These are phyloP conservation scores for Elsinoe perseae DNA, from an alignment of 2,329 filamentous ascomycete genomes.

Conservation along the genomic window DNA sequence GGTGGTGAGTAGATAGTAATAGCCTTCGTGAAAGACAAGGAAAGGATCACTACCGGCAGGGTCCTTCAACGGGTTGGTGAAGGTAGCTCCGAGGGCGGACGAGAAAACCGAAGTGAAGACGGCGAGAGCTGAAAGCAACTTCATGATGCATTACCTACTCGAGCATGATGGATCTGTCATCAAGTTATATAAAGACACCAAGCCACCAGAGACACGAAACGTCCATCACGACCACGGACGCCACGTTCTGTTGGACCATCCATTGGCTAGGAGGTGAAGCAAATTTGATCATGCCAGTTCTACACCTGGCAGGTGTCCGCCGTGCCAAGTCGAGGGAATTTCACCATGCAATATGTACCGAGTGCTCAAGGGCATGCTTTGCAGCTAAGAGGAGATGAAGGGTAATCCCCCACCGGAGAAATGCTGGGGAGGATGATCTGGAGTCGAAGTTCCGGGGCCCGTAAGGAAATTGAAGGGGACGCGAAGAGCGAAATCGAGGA, in stretches of 20 bases:
- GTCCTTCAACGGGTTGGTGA: conserved; percentile 46
- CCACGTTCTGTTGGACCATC: background rate
- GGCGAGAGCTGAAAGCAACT: conserved; percentile 13
- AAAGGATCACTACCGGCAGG: conserved; percentile 48
- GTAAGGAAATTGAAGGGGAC: conserved; percentile 3
- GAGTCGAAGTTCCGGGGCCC: conserved; percentile 1
- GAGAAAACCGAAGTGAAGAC: conserved; percentile 13
- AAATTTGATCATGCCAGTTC: background rate
- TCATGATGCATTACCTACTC: conserved; percentile 21
- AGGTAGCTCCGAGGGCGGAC: conserved; percentile 32
- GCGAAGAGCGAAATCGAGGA: background rate
- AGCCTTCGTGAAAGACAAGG: conserved; percentile 46
- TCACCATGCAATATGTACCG: background rate
- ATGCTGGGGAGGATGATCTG: background rate
- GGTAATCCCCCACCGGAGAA: conserved; percentile 1
- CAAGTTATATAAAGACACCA: conserved; percentile 2
- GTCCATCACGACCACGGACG: background rate
- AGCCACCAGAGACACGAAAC: conserved; percentile 5
- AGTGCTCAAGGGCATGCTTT: background rate
- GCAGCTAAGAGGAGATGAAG: background rate
- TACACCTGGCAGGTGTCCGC: background rate
- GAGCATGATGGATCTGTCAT: conserved; percentile 22
- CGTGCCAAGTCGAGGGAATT: background rate
- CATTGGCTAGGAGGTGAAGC: background rate
- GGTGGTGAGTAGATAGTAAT: conserved; percentile 52